phyloP scores from a whole-genome alignment of 176 grass and related monocot genomes.

The Cenchrus americanus region DNA sequence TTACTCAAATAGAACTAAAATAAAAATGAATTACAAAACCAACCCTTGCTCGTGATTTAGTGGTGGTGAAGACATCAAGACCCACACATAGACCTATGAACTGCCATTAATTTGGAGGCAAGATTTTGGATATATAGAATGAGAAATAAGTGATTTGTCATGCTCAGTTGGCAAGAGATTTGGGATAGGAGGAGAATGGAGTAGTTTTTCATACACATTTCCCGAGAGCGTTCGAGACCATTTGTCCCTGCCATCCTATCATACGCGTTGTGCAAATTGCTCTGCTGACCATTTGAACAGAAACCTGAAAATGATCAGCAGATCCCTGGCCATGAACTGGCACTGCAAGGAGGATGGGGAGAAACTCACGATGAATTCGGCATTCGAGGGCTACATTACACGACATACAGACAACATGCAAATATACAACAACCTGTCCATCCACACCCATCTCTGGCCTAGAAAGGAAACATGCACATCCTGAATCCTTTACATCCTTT shows the following conservation, averaged over 20 bases:
- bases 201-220: too few relatives aligned
- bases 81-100: too few relatives aligned
- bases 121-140: too few relatives aligned
- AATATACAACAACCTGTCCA: slow-evolving; percentile 13
- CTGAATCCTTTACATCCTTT: slow-evolving; percentile 16
- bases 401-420: slow-evolving; percentile 22
- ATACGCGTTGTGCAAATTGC: neutral
- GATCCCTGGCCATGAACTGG: neutral
- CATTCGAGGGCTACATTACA: slow-evolving; percentile 24
- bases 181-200: too few relatives aligned
- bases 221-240: too few relatives aligned
- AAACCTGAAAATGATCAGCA: neutral
- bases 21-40: too few relatives aligned
- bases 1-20: too few relatives aligned
- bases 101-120: too few relatives aligned
- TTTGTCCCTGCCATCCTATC: neutral
- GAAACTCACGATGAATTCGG: slow-evolving; percentile 8
- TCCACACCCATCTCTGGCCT: slow-evolving; percentile 19
- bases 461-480: neutral
- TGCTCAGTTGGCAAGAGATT: too few relatives aligned
- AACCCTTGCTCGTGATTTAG: too few relatives aligned
- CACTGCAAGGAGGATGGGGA: neutral
- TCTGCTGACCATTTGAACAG: neutral
- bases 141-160: too few relatives aligned
- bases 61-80: too few relatives aligned